phyloP scores from a whole-genome alignment of 2,329 filamentous ascomycete genomes.

The Paracorniculantispora psalliotae region DNA sequence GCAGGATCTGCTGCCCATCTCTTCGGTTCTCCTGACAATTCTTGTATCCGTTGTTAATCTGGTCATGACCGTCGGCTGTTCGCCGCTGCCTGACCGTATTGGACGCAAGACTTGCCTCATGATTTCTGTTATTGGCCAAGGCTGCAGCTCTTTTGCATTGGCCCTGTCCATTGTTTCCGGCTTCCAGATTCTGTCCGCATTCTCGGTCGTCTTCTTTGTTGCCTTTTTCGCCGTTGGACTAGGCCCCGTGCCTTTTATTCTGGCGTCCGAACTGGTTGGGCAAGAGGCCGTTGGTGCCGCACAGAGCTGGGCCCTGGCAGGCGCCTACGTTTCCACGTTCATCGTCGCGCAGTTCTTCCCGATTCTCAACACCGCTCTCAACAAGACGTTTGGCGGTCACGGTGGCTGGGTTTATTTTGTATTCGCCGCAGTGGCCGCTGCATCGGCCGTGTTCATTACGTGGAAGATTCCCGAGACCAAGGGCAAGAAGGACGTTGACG shows the following conservation, averaged over 20 bases:
- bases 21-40: slow-evolving; percentile 79
- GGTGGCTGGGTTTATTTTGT: slow-evolving; percentile 81
- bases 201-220: slow-evolving; percentile 81
- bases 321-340: slow-evolving; percentile 89
- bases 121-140: slow-evolving; percentile 79
- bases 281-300: slow-evolving; percentile 87
- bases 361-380: slow-evolving; percentile 71
- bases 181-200: slow-evolving; percentile 69
- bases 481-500: slow-evolving; percentile 76
- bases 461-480: slow-evolving; percentile 81
- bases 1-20: slow-evolving; percentile 72
- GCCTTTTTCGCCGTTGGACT: slow-evolving; percentile 85
- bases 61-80: slow-evolving; percentile 71
- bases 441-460: slow-evolving; percentile 67
- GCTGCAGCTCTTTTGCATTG: slow-evolving; percentile 67
- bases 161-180: slow-evolving; percentile 74
- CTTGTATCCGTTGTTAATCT: slow-evolving; percentile 84
- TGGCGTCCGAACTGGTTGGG: slow-evolving; percentile 84
- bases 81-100: slow-evolving; percentile 79
- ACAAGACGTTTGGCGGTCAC: slow-evolving; percentile 55
- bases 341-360: slow-evolving; percentile 94
- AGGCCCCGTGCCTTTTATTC: slow-evolving; percentile 90
- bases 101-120: slow-evolving; percentile 84
- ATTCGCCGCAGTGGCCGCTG: slow-evolving; percentile 70
- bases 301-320: slow-evolving; percentile 80